Percentiles rank a stretch among this genome's conserved stretches.
phyloP scores from a whole-genome alignment of 768 basidiomycete genomes.

The Boletus vinaceobasis region DNA sequence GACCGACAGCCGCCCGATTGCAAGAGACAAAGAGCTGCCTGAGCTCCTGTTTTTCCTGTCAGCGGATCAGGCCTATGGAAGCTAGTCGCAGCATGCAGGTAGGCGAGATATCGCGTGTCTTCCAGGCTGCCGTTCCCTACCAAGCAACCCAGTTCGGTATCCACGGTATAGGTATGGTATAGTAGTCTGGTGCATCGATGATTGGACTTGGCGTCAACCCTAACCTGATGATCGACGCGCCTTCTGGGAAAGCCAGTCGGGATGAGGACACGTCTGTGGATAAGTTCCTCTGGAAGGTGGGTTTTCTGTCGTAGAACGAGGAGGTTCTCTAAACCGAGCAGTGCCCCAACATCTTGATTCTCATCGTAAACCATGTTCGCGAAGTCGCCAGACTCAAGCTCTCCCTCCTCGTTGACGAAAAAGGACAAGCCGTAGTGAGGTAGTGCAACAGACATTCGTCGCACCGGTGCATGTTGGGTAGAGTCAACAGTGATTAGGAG shows the following conservation, averaged over 20 bases:
- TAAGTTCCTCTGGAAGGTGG: not conserved
- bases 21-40: conserved; percentile 37
- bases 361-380: conserved; percentile 37
- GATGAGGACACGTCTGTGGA: not conserved
- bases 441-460: conserved; percentile 22
- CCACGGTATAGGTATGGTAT: not conserved
- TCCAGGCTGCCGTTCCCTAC: conserved; percentile 16
- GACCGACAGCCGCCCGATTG: conserved; percentile 5
- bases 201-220: not conserved
- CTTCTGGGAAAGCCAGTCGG: not conserved
- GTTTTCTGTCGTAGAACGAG: conserved; percentile 23
- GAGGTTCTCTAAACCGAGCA: conserved; percentile 38
- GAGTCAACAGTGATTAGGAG: conserved; percentile 12
- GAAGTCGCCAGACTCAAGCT: conserved; percentile 38
- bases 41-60: conserved; percentile 38
- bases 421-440: conserved; percentile 38
- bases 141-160: conserved; percentile 13
- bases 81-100: conserved; percentile 42
- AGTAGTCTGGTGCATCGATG: too few relatives aligned
- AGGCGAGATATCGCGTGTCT: conserved; percentile 31
- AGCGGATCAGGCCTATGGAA: conserved; percentile 40
- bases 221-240: not conserved
- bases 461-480: not conserved
- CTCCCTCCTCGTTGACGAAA: conserved; percentile 23
- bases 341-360: conserved; percentile 36